Conservation (phyloP, 1,139 yeast genomes). For the Pichia sp. region DNA sequence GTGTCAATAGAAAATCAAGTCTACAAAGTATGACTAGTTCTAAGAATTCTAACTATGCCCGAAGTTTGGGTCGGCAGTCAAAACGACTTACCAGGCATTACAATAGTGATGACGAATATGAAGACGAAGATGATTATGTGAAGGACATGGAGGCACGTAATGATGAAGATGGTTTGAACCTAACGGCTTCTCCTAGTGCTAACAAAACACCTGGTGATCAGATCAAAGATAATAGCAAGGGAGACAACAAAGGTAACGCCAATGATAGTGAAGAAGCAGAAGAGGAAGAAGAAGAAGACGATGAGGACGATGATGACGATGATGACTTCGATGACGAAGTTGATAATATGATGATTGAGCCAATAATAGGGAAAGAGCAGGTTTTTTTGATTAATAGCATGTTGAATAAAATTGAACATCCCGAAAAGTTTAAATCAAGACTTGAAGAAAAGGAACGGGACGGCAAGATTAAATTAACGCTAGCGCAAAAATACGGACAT, state of each 20-base stretch:
- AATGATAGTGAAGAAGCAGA: slow-evolving; percentile 28
- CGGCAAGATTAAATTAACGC: slow-evolving; percentile 25
- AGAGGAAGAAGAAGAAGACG: slow-evolving; percentile 25
- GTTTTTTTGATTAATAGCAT: slow-evolving; percentile 47
- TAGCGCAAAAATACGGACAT: slow-evolving; percentile 52
- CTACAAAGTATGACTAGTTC: slow-evolving; percentile 12
- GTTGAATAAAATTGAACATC: slow-evolving; percentile 39
- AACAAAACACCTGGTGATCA: not conserved
- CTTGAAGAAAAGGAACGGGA: slow-evolving; percentile 19
- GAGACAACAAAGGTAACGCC: slow-evolving; percentile 27
- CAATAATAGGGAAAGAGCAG: slow-evolving; percentile 58
- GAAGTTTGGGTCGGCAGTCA: slow-evolving; percentile 15
- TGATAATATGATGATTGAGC: slow-evolving; percentile 36
- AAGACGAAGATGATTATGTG: slow-evolving; percentile 31
- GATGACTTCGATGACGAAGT: slow-evolving; percentile 35
- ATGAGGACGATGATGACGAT: slow-evolving; percentile 29
- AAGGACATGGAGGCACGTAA: slow-evolving; percentile 13
- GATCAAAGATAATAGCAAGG: not conserved
- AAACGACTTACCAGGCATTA: slow-evolving; percentile 11
- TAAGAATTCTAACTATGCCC: slow-evolving; percentile 10
- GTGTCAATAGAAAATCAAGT: slow-evolving; percentile 9
- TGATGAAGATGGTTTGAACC: not conserved
- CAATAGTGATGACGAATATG: slow-evolving; percentile 26
- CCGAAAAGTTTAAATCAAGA: slow-evolving; percentile 29
- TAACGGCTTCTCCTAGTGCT: not conserved